Conservation (phyloP, 1,139 yeast genomes). For the Taphrina flavorubra region DNA sequence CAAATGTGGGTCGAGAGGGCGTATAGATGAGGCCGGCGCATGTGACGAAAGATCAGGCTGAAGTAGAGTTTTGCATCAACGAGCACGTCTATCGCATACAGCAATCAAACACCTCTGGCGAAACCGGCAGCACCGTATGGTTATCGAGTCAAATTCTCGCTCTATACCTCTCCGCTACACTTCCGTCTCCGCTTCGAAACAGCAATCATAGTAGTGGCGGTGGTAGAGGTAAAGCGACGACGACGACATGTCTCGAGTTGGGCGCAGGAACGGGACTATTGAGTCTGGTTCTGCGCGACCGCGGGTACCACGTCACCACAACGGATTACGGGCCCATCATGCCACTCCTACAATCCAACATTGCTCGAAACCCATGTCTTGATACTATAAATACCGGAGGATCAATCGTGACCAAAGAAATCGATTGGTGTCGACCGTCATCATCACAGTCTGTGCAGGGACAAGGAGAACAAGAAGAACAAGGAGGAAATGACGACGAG, state of each 20-base stretch:
- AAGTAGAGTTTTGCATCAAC: neutral
- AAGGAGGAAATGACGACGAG: neutral
- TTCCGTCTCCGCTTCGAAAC: neutral
- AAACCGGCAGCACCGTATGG: constrained; percentile 39
- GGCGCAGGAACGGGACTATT: constrained; percentile 35
- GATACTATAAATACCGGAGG: no score
- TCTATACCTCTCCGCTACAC: neutral
- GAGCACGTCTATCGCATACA: neutral
- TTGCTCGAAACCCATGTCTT: neutral
- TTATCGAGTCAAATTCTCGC: constrained; percentile 27
- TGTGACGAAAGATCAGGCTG: constrained; percentile 21
- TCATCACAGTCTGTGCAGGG: neutral
- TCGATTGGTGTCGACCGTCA: constrained; percentile 10
- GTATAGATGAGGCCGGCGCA: constrained; percentile 16
- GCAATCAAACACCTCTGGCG: constrained; percentile 21
- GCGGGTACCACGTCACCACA: constrained; percentile 21
- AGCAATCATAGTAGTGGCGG: neutral
- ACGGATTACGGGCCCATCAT: constrained; percentile 12
- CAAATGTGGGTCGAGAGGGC: no score
- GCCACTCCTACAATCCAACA: constrained; percentile 12
- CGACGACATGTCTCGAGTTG: constrained; percentile 20
- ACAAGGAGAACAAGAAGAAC: no score
- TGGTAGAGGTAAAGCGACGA: neutral
- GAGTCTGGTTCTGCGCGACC: constrained; percentile 8
- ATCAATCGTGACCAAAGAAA: neutral